These are phyloP conservation scores for Skeletonema grethae DNA, from an alignment of 108 stramenopile species.

Conservation along the genomic window DNA sequence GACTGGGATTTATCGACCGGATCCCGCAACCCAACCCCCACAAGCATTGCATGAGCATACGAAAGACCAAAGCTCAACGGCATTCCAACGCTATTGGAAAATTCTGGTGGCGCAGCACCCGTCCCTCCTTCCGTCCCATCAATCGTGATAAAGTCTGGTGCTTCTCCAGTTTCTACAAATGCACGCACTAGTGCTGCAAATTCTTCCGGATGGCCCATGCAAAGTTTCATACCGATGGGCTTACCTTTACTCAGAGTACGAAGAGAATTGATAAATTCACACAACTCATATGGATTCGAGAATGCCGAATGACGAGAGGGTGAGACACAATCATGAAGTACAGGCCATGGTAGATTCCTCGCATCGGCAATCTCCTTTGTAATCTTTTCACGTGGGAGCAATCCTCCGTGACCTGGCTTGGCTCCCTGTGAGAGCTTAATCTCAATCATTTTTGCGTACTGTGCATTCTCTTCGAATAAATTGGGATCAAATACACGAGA, in stretches of 20 bases:
- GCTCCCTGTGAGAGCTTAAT: constrained; percentile 91
- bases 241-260: constrained; percentile 73
- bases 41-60: constrained; percentile 67
- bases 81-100: constrained; percentile 74
- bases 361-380: constrained; percentile 80
- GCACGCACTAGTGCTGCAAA: constrained; percentile 63
- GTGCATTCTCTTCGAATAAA: constrained; percentile 60
- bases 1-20: constrained; percentile 35
- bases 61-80: constrained; percentile 83
- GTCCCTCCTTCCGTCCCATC: constrained; percentile 92
- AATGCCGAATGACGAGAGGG: constrained; percentile 85
- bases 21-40: constrained; percentile 74
- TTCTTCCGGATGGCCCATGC: constrained; percentile 73
- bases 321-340: constrained; percentile 70
- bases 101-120: constrained; percentile 92
- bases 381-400: constrained; percentile 83
- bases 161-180: constrained; percentile 60
- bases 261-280: constrained; percentile 69
- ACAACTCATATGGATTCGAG: constrained; percentile 62
- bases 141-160: constrained; percentile 82
- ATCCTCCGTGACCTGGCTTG: constrained; percentile 90
- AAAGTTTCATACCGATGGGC: constrained; percentile 89
- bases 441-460: constrained; percentile 79
- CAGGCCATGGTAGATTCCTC: constrained; percentile 67
- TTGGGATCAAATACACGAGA: constrained; percentile 66